Evolutionary conservation across 140 eudicot genomes (phyloP).

Genomic region (Flaveria floridana): DNA sequence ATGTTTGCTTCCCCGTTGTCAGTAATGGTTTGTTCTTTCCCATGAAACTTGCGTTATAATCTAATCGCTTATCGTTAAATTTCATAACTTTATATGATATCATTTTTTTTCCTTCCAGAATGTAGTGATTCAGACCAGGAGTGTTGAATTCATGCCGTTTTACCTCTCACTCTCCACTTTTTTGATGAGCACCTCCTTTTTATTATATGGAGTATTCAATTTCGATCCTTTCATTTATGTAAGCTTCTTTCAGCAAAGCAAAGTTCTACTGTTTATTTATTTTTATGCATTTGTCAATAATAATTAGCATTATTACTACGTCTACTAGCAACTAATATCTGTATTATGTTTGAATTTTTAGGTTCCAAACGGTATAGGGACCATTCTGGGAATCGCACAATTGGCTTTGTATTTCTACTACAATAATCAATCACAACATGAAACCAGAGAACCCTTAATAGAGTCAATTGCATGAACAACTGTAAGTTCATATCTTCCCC

Average conservation of each 20-base stretch:
- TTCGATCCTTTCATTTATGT: slow-evolving; percentile 77
- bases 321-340: slow-evolving; percentile 4
- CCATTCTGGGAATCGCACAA: slow-evolving; percentile 54
- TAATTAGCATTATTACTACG: neutral
- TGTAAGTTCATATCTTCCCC: slow-evolving; percentile 13
- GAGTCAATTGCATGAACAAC: slow-evolving; percentile 46
- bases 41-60: neutral
- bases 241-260: slow-evolving; percentile 33
- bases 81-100: neutral
- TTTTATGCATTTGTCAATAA: neutral
- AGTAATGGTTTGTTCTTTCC: slow-evolving; percentile 55
- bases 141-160: slow-evolving; percentile 95
- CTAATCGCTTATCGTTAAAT: slow-evolving; percentile 1
- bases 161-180: slow-evolving; percentile 79
- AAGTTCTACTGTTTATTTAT: neutral
- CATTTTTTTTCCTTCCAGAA: slow-evolving; percentile 44
- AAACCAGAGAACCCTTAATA: slow-evolving; percentile 49
- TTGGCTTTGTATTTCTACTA: slow-evolving; percentile 51
- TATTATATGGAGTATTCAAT: slow-evolving; percentile 71
- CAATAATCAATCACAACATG: slow-evolving; percentile 34
- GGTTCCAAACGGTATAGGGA: slow-evolving; percentile 78
- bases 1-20: slow-evolving; percentile 90
- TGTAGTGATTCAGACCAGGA: slow-evolving; percentile 68
- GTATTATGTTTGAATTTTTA: slow-evolving; percentile 36
- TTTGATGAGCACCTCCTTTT: slow-evolving; percentile 77